Conservation (phyloP, 2,329 filamentous ascomycete species). For the Sporothrix inflata region DNA sequence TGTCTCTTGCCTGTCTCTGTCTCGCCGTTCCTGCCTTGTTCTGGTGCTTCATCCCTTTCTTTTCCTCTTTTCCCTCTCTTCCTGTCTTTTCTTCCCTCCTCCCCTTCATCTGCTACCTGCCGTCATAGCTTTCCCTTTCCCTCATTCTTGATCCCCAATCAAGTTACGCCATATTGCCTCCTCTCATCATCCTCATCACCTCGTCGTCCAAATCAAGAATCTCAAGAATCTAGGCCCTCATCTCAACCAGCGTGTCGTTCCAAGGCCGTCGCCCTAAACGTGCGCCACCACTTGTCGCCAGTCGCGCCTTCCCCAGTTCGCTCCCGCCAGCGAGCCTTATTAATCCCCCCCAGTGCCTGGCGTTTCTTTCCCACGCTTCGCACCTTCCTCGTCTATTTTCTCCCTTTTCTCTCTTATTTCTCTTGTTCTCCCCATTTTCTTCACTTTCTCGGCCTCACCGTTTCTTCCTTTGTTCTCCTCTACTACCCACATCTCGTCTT, state of each 20-base stretch:
- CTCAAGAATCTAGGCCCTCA: constrained; percentile 20
- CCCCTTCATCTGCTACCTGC: neutral
- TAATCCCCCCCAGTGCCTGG: constrained; percentile 10
- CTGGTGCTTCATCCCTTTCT: neutral
- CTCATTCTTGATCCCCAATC: neutral
- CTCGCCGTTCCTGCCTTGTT: neutral
- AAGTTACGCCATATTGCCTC: constrained; percentile 16
- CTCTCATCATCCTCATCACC: constrained; percentile 2
- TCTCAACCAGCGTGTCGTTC: neutral
- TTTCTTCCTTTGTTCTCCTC: neutral
- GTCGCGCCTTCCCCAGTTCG: constrained; percentile 7
- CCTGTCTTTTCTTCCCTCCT: neutral
- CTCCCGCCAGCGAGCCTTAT: constrained; percentile 14
- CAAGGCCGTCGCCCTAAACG: neutral
- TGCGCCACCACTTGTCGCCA: neutral
- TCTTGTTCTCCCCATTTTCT: neutral
- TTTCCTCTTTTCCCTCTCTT: neutral
- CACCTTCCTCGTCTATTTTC: neutral
- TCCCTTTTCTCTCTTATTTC: neutral
- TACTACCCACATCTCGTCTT: neutral
- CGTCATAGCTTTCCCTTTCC: neutral
- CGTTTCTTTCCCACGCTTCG: neutral
- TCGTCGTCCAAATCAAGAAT: constrained; percentile 21
- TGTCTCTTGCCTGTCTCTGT: neutral
- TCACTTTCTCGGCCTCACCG: neutral